Percentiles rank a stretch among this genome's conserved stretches.
Evolutionary conservation across 2,329 filamentous ascomycete genomes (phyloP).

Genomic region (Fusarium sp.): DNA sequence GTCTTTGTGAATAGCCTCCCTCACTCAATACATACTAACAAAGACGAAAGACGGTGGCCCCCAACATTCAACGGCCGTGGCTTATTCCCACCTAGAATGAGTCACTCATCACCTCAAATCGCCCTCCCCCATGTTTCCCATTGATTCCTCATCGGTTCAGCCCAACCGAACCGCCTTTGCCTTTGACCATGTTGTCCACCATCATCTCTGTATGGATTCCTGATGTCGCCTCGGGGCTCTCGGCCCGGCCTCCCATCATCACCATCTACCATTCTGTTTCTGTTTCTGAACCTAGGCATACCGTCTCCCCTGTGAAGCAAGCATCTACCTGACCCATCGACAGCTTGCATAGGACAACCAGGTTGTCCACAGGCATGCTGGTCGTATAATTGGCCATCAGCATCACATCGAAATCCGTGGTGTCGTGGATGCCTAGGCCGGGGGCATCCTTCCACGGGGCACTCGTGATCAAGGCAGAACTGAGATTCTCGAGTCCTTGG

Average conservation of each 20-base stretch:
- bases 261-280: neutral
- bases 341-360: slow-evolving; percentile 35
- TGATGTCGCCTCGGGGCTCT: neutral
- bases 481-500: slow-evolving; percentile 29
- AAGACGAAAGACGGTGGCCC: slow-evolving; percentile 3
- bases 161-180: slow-evolving; percentile 36
- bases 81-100: slow-evolving; percentile 1
- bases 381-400: slow-evolving; percentile 33
- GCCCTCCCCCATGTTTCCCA: slow-evolving; percentile 39
- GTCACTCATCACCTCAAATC: slow-evolving; percentile 24
- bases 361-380: slow-evolving; percentile 38
- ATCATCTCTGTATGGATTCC: neutral
- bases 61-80: slow-evolving; percentile 1
- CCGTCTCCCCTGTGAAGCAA: slow-evolving; percentile 27
- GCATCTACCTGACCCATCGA: slow-evolving; percentile 31
- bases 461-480: slow-evolving; percentile 40
- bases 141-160: slow-evolving; percentile 29
- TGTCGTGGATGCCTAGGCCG: slow-evolving; percentile 15
- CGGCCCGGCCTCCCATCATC: slow-evolving; percentile 7
- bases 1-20: slow-evolving; percentile 28
- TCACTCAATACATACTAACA: slow-evolving; percentile 1
- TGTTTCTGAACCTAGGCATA: slow-evolving; percentile 4
- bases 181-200: neutral
- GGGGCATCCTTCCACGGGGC: slow-evolving; percentile 30
- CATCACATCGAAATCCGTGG: neutral